Conservation (phyloP, 2,329 filamentous ascomycete species). For the Emergomyces africanus region DNA sequence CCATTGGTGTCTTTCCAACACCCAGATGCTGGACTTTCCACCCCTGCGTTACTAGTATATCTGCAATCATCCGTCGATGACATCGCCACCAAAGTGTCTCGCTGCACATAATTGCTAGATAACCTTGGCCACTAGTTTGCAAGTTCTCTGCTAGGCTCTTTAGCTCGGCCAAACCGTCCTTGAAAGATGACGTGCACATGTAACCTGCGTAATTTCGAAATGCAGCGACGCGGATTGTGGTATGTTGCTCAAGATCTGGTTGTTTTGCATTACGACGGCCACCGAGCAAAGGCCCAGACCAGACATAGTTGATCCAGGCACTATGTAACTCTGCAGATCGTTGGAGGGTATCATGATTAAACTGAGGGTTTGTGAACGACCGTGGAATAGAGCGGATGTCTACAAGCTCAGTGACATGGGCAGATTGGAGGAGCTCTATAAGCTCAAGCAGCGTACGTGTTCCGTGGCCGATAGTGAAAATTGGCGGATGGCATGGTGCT, state of each 20-base stretch:
- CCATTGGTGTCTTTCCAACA: conserved; percentile 2
- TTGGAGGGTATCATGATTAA: conserved; percentile 5
- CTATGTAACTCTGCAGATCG: conserved; percentile 3
- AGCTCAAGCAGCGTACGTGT: conserved; percentile 5
- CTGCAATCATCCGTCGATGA: conserved; percentile 9
- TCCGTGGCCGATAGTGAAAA: conserved; percentile 1
- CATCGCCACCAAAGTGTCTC: conserved; percentile 9
- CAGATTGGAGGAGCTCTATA: conserved; percentile 5
- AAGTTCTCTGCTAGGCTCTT: not conserved
- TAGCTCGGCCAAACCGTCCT: conserved; percentile 2
- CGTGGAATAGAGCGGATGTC: conserved; percentile 6
- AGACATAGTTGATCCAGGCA: not conserved
- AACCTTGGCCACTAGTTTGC: not conserved
- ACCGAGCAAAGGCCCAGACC: not conserved
- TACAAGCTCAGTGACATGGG: conserved; percentile 6
- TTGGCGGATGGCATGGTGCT: not conserved
- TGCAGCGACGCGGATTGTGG: conserved; percentile 5
- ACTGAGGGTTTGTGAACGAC: conserved; percentile 7
- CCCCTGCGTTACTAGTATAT: conserved; percentile 4
- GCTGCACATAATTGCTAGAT: conserved; percentile 7
- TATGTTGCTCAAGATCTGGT: conserved; percentile 3
- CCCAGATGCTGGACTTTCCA: conserved; percentile 6
- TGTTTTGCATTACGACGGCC: conserved; percentile 4
- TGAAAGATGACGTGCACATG: conserved; percentile 4
- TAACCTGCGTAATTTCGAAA: conserved; percentile 8